Conservation (phyloP, 2,329 filamentous ascomycete genomes). For the Stagonosporopsis rhizophila region DNA sequence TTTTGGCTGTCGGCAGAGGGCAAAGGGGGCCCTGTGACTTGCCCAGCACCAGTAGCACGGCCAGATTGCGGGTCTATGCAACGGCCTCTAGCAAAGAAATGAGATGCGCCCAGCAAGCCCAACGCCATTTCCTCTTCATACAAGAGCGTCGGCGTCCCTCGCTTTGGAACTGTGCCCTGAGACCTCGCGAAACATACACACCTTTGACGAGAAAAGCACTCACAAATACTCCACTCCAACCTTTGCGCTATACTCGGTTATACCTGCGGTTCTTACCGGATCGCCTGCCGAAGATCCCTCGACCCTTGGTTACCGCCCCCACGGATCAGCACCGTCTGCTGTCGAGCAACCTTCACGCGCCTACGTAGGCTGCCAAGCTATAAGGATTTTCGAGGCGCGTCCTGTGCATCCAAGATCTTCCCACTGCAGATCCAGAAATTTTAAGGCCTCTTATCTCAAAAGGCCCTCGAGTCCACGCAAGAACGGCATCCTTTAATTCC, state of each 20-base stretch:
- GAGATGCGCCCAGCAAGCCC: constrained; percentile 23
- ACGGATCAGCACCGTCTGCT: constrained; percentile 11
- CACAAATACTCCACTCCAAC: neutral
- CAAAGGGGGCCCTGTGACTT: constrained; percentile 35
- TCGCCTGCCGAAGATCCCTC: constrained; percentile 10
- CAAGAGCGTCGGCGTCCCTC: constrained; percentile 36
- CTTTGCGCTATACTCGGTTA: constrained; percentile 4
- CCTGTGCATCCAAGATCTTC: constrained; percentile 19
- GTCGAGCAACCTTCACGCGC: constrained; percentile 15
- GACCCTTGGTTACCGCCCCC: constrained; percentile 10
- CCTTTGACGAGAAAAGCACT: neutral
- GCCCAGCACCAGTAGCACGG: constrained; percentile 20
- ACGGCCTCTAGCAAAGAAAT: constrained; percentile 28
- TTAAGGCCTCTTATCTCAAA: constrained; percentile 19
- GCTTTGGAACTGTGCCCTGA: constrained; percentile 2
- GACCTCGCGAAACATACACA: constrained; percentile 1
- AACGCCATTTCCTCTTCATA: constrained; percentile 29
- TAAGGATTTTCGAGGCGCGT: constrained; percentile 13
- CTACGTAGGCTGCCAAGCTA: constrained; percentile 28
- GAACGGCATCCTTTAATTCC: neutral
- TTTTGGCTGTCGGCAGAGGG: constrained; percentile 31
- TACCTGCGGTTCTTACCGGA: constrained; percentile 1
- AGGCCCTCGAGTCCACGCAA: constrained; percentile 3
- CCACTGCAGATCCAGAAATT: constrained; percentile 20
- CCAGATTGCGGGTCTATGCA: constrained; percentile 37